A percentile compares a stretch with the other conserved stretches of the same genome.
phyloP scores from a whole-genome alignment of 371 early-diverging fungal species.

The Blastocladiella emersonii region DNA sequence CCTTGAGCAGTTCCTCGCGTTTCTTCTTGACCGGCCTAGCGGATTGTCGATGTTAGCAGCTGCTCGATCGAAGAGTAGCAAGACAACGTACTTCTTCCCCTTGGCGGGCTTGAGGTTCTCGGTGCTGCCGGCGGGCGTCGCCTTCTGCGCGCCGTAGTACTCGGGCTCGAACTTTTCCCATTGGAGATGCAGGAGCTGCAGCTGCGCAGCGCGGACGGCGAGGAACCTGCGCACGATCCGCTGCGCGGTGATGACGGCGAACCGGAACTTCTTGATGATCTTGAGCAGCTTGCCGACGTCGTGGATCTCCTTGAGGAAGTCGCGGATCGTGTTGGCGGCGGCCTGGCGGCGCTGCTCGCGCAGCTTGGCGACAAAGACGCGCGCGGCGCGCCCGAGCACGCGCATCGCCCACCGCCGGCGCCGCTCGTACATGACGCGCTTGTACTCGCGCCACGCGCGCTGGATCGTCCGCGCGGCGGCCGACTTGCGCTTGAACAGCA shows the following conservation, averaged over 20 bases:
- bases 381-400: constrained; percentile 21
- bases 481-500: not conserved
- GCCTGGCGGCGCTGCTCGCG: constrained; percentile 12
- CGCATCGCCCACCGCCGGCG: constrained; percentile 12
- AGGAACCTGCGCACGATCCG: constrained; percentile 11
- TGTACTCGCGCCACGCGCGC: constrained; percentile 14
- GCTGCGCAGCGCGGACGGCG: constrained; percentile 17
- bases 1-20: not conserved
- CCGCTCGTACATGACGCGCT: constrained; percentile 6
- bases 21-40: not conserved
- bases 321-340: constrained; percentile 27
- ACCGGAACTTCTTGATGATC: constrained; percentile 34
- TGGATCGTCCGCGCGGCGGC: constrained; percentile 20
- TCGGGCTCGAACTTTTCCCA: constrained; percentile 27
- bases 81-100: not conserved
- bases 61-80: not conserved
- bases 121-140: no score
- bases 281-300: constrained; percentile 35
- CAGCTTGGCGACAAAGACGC: constrained; percentile 14
- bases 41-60: not conserved
- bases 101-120: not conserved
- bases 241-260: constrained; percentile 33
- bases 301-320: constrained; percentile 34
- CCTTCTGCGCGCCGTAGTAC: constrained; percentile 22
- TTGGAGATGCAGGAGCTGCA: constrained; percentile 16